Evolutionary conservation across 768 basidiomycete genomes (phyloP).

Genomic region (Rhodosporidiobolus sp.): DNA sequence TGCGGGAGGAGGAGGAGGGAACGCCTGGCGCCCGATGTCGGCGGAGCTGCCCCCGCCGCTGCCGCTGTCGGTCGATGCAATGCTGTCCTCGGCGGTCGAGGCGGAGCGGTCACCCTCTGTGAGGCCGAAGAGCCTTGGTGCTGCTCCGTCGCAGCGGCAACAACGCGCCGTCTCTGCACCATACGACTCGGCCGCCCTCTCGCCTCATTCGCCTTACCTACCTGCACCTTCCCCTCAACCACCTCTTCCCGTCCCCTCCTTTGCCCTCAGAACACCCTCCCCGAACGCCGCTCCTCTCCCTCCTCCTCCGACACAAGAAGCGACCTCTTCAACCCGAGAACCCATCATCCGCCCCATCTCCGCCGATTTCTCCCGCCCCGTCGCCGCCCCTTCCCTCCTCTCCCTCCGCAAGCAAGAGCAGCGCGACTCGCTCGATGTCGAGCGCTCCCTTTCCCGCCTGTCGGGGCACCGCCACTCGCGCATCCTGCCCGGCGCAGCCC

Average conservation of each 20-base stretch:
- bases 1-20: not conserved
- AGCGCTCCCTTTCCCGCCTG: not conserved
- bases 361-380: slow-evolving; percentile 10
- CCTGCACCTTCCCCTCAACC: not conserved
- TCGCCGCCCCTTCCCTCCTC: not conserved
- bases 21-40: not conserved
- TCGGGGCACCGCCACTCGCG: slow-evolving; percentile 15
- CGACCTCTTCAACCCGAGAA: not conserved
- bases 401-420: not conserved
- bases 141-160: no score
- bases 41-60: not conserved
- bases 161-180: not conserved
- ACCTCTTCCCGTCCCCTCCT: not conserved
- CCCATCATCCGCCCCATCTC: slow-evolving; percentile 17
- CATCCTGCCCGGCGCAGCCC: slow-evolving; percentile 20
- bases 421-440: not conserved
- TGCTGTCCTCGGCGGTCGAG: not conserved
- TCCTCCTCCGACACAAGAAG: not conserved
- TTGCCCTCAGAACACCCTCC: no score
- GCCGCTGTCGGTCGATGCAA: not conserved
- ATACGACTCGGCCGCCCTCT: not conserved
- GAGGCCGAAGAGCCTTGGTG: no score
- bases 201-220: not conserved
- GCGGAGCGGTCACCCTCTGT: not conserved
- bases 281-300: not conserved